Percentiles rank a stretch among this genome's conserved stretches.
Evolutionary conservation across 768 basidiomycete species (phyloP).

Genomic region (Chalciporus chontae): DNA sequence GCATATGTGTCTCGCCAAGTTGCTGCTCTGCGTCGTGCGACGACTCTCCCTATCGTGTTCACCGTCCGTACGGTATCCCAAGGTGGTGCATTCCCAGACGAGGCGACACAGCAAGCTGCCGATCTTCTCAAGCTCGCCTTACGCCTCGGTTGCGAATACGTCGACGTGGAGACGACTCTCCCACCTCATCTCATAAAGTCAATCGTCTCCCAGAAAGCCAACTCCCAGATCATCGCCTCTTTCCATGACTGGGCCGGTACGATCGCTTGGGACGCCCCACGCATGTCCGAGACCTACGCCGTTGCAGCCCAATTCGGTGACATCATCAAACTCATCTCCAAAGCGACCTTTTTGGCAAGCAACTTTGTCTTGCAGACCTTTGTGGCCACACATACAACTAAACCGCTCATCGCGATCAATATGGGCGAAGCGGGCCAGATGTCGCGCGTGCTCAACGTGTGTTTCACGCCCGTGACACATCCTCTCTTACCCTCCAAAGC

Average conservation of each 20-base stretch:
- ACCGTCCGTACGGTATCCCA: conserved; percentile 86
- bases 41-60: conserved; percentile 84
- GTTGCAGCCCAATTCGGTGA: conserved; percentile 70
- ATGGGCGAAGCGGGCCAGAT: conserved; percentile 89
- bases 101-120: conserved; percentile 64
- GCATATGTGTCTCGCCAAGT: conserved; percentile 81
- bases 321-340: conserved; percentile 90
- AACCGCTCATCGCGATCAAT: conserved; percentile 92
- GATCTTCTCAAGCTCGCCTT: conserved; percentile 76
- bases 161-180: conserved; percentile 87
- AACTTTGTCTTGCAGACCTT: conserved; percentile 81
- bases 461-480: conserved; percentile 90
- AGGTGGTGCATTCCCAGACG: conserved; percentile 89
- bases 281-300: conserved; percentile 66
- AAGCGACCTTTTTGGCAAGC: conserved; percentile 68
- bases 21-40: conserved; percentile 68
- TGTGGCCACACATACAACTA: conserved; percentile 51
- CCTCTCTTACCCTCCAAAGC: conserved; percentile 80
- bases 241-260: conserved; percentile 93
- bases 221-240: conserved; percentile 82
- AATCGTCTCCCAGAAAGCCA: conserved; percentile 59
- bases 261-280: conserved; percentile 72
- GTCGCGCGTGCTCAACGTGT: conserved; percentile 81
- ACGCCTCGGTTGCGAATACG: conserved; percentile 83
- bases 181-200: conserved; percentile 58